Base-by-base conservation (phyloP, 192 early-diverging fungal species). In the Spinellus fusiger region DNA sequence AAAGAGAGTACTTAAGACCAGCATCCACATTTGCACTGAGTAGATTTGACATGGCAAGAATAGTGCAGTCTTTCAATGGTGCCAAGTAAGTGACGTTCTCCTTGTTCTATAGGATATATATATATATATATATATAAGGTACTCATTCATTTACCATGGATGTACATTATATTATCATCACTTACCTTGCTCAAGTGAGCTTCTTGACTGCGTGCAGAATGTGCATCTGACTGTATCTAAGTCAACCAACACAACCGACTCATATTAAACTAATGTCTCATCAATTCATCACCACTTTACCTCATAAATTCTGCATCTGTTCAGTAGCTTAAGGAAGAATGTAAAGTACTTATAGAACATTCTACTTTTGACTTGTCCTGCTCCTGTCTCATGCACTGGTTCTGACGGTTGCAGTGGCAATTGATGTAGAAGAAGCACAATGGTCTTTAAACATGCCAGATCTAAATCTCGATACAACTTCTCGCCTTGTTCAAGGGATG, bases 1-100 rank as follows among this genome's bases (percentile, higher is more conserved):
- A 81, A 23, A 98, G 69, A 46, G 92, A 93, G 70, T 86, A 92
- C 73, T 91, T 86, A 57, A 98, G 74, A 25, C 92, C 95, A 48
- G 92, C 84, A 67, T 96, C 95, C 49, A 97, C 82, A 71, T 98
- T 98, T 5, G 91, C 89, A 9, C 88, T 84, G 22, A 98, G 71
- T 65, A 98, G 82, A 65, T 95, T 91, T 20, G 92, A 91, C 46
- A 98, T 76, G 1, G 90, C 90, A 48, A 88, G 80, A 70, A 97
- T 93, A 4, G 90, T 87, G 46, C 85, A 84, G n/a, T 94, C 90
- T 69, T 91, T 91, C 27, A 94, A 60, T 20, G 84, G 81, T 0
- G 73, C 77, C 7, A 90, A 66, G 64, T 89, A 81, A 29, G 82
- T 80, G 12, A 83, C 68, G 49, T 49, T 62, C 52, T 59, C 62